phyloP scores from a whole-genome alignment of 306 rosid species.

The Coriaria nepalensis region DNA sequence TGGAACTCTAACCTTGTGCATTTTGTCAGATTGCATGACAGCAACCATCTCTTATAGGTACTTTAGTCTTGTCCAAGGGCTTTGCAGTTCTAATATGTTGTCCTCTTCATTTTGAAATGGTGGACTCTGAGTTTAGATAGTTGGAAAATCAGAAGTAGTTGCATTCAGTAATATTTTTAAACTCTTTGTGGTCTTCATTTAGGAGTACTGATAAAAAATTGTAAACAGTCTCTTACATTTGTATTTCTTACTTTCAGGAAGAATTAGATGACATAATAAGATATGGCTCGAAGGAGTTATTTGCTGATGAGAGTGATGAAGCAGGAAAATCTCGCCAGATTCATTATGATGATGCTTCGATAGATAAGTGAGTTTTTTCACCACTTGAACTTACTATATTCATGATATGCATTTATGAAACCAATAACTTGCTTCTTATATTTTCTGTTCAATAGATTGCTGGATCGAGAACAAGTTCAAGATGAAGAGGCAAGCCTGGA shows the following conservation, averaged over 20 bases:
- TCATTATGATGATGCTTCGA: slow-evolving; percentile 94
- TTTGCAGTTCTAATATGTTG: no score
- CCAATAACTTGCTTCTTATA: slow-evolving; percentile 5
- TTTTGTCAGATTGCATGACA: no score
- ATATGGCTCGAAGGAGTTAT: slow-evolving; percentile 93
- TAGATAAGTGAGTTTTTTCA: slow-evolving; percentile 47
- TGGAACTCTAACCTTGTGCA: no score
- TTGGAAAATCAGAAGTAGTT: no score
- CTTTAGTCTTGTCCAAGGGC: no score
- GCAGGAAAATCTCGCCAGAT: slow-evolving; percentile 90
- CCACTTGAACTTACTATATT: slow-evolving; percentile 1
- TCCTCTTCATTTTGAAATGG: no score
- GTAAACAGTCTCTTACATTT: no score
- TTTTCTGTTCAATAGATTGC: slow-evolving; percentile 39
- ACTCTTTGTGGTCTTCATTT: neutral
- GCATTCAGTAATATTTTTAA: neutral
- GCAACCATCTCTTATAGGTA: no score
- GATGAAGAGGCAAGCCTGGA: slow-evolving; percentile 73
- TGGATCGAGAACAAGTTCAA: slow-evolving; percentile 85
- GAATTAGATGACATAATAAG: slow-evolving; percentile 95
- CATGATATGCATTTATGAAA: neutral
- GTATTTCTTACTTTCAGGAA: slow-evolving; percentile 40
- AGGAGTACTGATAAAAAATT: neutral
- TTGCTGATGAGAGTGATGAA: slow-evolving; percentile 94
- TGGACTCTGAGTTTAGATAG: no score